Conservation (phyloP, 306 rosid species). For the Castanea mollissima region DNA sequence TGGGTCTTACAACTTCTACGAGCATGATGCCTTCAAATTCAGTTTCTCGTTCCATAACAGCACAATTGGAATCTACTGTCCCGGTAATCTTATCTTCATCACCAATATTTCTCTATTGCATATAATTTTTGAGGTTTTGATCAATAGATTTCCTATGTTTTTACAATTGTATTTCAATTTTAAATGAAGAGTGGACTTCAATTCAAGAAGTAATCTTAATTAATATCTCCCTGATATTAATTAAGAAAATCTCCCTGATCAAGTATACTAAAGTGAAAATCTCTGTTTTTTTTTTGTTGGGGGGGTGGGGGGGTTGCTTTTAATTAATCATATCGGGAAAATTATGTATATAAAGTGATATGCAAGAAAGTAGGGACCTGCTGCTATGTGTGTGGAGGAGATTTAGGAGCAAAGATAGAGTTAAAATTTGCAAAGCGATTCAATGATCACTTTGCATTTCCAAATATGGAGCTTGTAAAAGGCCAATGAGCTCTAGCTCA, state of each 20-base stretch:
- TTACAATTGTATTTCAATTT: no score
- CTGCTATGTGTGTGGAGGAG: background rate
- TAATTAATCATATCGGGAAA: slow-evolving; percentile 4
- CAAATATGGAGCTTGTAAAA: background rate
- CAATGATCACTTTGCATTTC: background rate
- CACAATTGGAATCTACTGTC: slow-evolving; percentile 49
- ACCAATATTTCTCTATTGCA: no score
- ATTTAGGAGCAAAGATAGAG: background rate
- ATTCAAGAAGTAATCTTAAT: no score
- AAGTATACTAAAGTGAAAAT: no score
- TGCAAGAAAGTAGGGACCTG: background rate
- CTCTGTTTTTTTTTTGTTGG: background rate
- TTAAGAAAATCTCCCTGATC: no score
- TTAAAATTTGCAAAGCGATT: background rate
- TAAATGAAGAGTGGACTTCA: no score
- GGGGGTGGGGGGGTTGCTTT: background rate
- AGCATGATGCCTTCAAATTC: slow-evolving; percentile 47
- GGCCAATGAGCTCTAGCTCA: no score
- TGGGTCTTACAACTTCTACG: slow-evolving; percentile 50
- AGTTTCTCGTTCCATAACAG: slow-evolving; percentile 40
- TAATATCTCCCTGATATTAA: no score
- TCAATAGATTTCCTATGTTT: no score
- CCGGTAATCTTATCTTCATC: slow-evolving; percentile 27
- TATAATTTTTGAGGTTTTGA: no score
- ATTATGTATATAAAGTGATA: background rate